Conservation (phyloP, 169 alveolate species). For the Eimeria falciformis region DNA sequence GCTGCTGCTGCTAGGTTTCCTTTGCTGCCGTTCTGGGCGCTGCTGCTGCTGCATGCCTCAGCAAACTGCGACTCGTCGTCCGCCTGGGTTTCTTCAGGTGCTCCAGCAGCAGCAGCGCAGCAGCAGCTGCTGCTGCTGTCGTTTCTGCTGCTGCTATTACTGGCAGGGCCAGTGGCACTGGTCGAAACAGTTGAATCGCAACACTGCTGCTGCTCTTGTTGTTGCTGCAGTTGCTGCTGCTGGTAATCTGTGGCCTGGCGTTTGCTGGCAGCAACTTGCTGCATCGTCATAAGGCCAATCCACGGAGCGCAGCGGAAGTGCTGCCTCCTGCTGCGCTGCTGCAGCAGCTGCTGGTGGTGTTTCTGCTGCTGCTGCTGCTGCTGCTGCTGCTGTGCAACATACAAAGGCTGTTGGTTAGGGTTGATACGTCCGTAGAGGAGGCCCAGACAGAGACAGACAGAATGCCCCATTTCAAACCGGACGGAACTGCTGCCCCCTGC, state of each 20-base stretch:
- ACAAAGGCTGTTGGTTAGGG: conserved; percentile 36
- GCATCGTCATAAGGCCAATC: conserved; percentile 46
- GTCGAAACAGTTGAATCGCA: conserved; percentile 4
- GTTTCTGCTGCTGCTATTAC: background rate
- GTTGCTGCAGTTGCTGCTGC: conserved; percentile 43
- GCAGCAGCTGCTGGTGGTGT: background rate
- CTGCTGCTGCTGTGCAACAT: background rate
- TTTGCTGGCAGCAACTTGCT: conserved; percentile 46
- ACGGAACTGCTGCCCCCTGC: conserved; percentile 26
- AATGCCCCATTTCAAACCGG: conserved; percentile 69
- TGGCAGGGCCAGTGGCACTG: background rate
- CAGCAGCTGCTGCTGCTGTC: conserved; percentile 3
- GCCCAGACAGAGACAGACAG: conserved; percentile 61
- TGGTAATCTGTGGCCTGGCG: background rate
- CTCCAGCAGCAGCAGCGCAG: conserved; percentile 6
- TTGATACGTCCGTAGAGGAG: conserved; percentile 61
- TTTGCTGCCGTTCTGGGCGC: conserved; percentile 1
- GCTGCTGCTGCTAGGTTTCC: conserved; percentile 30
- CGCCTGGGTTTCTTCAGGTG: background rate
- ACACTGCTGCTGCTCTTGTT: background rate
- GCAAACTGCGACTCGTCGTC: conserved; percentile 47
- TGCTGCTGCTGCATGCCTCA: conserved; percentile 12
- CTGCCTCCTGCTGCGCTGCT: conserved; percentile 1
- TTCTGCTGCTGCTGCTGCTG: background rate
- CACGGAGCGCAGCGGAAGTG: conserved; percentile 61